phyloP scores from a whole-genome alignment of 2,329 filamentous ascomycete genomes.

The Talaromyces funiculosus region DNA sequence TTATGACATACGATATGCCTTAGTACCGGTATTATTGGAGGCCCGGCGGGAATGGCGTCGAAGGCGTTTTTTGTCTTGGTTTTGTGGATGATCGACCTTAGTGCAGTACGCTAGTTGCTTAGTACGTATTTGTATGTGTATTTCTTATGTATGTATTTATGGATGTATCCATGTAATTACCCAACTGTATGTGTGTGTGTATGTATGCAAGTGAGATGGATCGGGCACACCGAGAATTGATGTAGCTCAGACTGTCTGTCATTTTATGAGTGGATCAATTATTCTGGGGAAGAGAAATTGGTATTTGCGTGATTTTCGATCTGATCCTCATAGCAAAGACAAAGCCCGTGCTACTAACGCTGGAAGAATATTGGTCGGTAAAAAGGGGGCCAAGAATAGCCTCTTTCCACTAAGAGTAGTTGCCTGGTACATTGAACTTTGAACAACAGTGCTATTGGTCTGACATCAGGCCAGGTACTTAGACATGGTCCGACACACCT shows the following conservation, averaged over 20 bases:
- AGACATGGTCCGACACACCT: background rate
- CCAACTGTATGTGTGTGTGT: background rate
- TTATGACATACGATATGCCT: background rate
- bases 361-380: background rate
- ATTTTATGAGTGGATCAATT: background rate
- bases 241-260: background rate
- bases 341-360: background rate
- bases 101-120: background rate
- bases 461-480: background rate
- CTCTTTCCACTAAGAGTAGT: background rate
- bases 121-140: background rate
- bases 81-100: conserved; percentile 5
- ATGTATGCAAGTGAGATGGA: background rate
- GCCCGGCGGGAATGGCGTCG: background rate
- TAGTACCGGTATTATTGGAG: background rate
- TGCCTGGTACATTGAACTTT: background rate
- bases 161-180: background rate
- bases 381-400: background rate
- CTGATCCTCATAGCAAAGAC: background rate
- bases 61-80: background rate
- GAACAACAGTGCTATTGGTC: background rate
- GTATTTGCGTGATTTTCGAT: background rate
- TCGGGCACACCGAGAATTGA: background rate
- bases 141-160: no score
- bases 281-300: background rate